Evolutionary conservation across 805 yeast genomes (phyloP).

Genomic region (Hanseniaspora singularis): DNA sequence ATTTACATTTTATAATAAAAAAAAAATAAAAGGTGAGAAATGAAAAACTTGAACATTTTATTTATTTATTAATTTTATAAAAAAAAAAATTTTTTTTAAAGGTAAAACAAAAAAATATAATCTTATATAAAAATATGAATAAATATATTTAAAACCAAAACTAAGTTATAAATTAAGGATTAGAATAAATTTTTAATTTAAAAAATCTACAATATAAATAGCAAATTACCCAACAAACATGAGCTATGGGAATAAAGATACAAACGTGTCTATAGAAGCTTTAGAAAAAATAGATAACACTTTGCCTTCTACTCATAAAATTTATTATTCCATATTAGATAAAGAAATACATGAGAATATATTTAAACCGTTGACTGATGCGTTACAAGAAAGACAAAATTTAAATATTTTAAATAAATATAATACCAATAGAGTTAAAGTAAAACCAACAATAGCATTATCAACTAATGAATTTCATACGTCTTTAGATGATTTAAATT

Average conservation of each 20-base stretch:
- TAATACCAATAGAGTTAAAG: slow-evolving; percentile 1
- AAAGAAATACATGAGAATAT: slow-evolving; percentile 10
- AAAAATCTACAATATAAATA: no score
- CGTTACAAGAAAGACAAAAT: slow-evolving; percentile 5
- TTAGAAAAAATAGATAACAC: slow-evolving; percentile 13
- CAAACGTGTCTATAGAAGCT: background rate
- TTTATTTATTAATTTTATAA: no score
- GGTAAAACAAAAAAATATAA: no score
- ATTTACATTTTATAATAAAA: no score
- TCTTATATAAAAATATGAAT: no score
- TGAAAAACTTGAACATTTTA: no score
- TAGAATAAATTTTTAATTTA: no score
- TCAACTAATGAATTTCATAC: slow-evolving; percentile 9
- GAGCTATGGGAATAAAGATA: background rate
- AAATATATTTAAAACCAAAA: no score
- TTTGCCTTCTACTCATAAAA: slow-evolving; percentile 1
- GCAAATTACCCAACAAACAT: background rate
- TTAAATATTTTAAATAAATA: slow-evolving; percentile 8
- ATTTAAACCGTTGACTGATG: slow-evolving; percentile 10
- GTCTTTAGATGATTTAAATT: slow-evolving; percentile 7
- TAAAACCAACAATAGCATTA: background rate
- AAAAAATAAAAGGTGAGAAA: no score
- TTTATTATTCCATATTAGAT: slow-evolving; percentile 12
- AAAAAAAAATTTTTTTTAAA: no score
- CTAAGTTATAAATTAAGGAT: no score